These are phyloP conservation scores for Brassica napus DNA, from an alignment of 345 rosid species.

Conservation along the genomic window Da-Ae NC_063447.1:5764001-5764500, in stretches of 20 bases:
- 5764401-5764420: not conserved
- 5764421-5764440: not conserved
- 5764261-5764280: constrained; percentile 25
- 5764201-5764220: not conserved
- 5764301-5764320: constrained; percentile 1
- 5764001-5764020: not conserved
- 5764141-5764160: constrained; percentile 34
- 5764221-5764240: constrained; percentile 32
- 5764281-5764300: constrained; percentile 1
- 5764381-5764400: not conserved
- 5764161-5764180: constrained; percentile 18
- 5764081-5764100: constrained; percentile 13
- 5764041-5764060: not conserved
- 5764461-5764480: not conserved
- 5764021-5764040: not conserved
- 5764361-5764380: not conserved
- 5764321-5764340: not conserved
- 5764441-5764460: not conserved
- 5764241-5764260: constrained; percentile 24
- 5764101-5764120: not conserved
- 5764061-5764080: not conserved
- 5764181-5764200: constrained; percentile 36
- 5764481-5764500: not conserved
- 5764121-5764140: constrained; percentile 28
- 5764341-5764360: constrained; percentile 1